Evolutionary conservation across 148 eudicot genomes (phyloP), one percentile per base, ranked within the genome.

Genomic region (Camellia japonica): DNA sequence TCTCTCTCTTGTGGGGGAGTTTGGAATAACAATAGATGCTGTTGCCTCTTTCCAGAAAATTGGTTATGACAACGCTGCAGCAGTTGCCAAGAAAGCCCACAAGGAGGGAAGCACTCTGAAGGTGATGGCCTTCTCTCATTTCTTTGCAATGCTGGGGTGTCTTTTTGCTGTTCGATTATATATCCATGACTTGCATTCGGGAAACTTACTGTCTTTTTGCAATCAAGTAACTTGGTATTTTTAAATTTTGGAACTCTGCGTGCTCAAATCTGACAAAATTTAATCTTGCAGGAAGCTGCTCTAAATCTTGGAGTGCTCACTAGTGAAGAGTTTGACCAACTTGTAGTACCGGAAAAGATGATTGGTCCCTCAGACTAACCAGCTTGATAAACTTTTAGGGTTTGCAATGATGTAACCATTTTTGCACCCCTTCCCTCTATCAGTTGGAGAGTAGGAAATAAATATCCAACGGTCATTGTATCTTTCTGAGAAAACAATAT

Each of bases 31-130:
- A 65, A 81, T 64, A 30, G 13, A 6, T 54, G 20, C 63, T 83
- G 72, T 76, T 62, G 47, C 51, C 82, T 68, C 71, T 55, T 78
- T 75, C 5, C 81, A 93, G 98, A 93, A 93, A 94, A 94, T 94
- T 78, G 98, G 98, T n/a, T 94, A 93, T 63, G 98, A 94, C 90
- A 94, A 93, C 67, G 98, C 98, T 81, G 98, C 98, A 19, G 92
- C 93, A 73, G 95, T 91, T 80, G 97, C 98, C 76, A 94, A 94
- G 92, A 93, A 87, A 77, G 98, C 98, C 71, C 98, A 94, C 89
- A 94, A 93, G 87, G 95, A 94, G 77, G 98, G 98, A 85, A 77
- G 86, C 38, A 94, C 95, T 41, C 81, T 94, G 80, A 93, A 91
- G 98, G 97, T 94, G 47, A 66, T 72, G 72, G 60, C 4, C 68